A percentile compares a stretch with the other conserved stretches of the same genome.
These are phyloP conservation scores for Cladophialophora yegresii DNA, from an alignment of 2,329 filamentous ascomycete genomes.

Conservation along the genomic window DNA sequence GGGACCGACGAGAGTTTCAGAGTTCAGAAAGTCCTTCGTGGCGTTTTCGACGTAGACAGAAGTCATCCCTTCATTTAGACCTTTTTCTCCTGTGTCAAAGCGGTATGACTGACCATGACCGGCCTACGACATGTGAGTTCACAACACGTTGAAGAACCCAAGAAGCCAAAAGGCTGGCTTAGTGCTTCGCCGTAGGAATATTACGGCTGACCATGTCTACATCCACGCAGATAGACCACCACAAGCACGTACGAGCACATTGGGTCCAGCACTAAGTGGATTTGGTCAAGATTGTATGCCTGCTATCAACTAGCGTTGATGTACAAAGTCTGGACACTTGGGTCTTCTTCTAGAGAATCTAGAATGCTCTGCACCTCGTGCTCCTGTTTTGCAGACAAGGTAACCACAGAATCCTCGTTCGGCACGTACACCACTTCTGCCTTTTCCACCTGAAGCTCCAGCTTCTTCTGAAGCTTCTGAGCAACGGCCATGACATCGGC, in stretches of 20 bases:
- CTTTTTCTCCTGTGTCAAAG: not conserved
- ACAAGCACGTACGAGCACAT: not conserved
- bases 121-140: not conserved
- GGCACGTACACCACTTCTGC: constrained; percentile 83
- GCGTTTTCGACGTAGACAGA: not conserved
- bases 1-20: not conserved
- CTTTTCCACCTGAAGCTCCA: constrained; percentile 68
- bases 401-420: constrained; percentile 74
- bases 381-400: constrained; percentile 59
- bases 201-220: not conserved
- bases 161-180: not conserved
- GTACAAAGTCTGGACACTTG: constrained; percentile 77
- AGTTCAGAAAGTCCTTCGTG: not conserved
- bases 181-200: not conserved
- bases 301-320: constrained; percentile 57
- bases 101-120: not conserved
- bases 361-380: constrained; percentile 62
- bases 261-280: not conserved
- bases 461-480: constrained; percentile 62
- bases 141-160: not conserved
- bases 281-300: constrained; percentile 4
- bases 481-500: constrained; percentile 65
- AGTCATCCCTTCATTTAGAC: not conserved
- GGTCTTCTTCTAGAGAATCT: constrained; percentile 59
- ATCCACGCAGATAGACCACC: not conserved